A percentile compares a stretch with the other conserved stretches of the same genome.
Evolutionary conservation across 352 stramenopile species (phyloP).

Genomic region (Globisporangium emineosum): DNA sequence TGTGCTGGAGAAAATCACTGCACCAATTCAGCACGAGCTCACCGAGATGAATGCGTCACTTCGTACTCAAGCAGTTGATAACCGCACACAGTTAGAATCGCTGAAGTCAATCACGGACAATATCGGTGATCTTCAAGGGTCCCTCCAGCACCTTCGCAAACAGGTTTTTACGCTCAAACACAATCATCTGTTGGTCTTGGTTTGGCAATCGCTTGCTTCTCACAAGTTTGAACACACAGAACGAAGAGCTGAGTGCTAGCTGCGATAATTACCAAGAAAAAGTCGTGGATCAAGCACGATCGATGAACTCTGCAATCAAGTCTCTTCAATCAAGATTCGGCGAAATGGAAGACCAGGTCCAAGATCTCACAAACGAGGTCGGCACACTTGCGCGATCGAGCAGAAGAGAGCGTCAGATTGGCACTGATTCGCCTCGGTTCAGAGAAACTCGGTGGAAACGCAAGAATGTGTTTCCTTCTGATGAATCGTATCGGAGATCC

Average conservation of each 20-base stretch:
- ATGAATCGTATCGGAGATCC: neutral
- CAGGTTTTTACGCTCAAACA: conserved; percentile 11
- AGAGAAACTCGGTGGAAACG: conserved; percentile 7
- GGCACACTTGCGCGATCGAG: conserved; percentile 19
- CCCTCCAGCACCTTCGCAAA: conserved; percentile 12
- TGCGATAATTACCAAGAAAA: conserved; percentile 24
- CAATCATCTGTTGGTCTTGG: neutral
- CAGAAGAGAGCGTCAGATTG: conserved; percentile 11
- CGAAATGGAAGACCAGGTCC: conserved; percentile 27
- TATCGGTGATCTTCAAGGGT: conserved; percentile 2
- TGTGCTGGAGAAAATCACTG: conserved; percentile 10
- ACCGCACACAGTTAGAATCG: neutral
- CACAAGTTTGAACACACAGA: conserved; percentile 13
- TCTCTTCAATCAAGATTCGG: conserved; percentile 21
- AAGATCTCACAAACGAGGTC: conserved; percentile 25
- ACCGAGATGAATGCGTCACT: conserved; percentile 6
- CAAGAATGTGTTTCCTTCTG: neutral
- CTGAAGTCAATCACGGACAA: conserved; percentile 12
- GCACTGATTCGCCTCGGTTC: neutral
- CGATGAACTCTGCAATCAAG: conserved; percentile 17
- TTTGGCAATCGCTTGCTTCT: neutral
- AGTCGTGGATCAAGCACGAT: conserved; percentile 17
- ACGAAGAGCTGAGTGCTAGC: conserved; percentile 10
- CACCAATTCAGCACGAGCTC: conserved; percentile 16
- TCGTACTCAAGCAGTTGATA: conserved; percentile 2